Percentiles rank a stretch among this genome's conserved stretches.
phyloP scores from a whole-genome alignment of 768 basidiomycete genomes.

The Trametes cubensis region DNA sequence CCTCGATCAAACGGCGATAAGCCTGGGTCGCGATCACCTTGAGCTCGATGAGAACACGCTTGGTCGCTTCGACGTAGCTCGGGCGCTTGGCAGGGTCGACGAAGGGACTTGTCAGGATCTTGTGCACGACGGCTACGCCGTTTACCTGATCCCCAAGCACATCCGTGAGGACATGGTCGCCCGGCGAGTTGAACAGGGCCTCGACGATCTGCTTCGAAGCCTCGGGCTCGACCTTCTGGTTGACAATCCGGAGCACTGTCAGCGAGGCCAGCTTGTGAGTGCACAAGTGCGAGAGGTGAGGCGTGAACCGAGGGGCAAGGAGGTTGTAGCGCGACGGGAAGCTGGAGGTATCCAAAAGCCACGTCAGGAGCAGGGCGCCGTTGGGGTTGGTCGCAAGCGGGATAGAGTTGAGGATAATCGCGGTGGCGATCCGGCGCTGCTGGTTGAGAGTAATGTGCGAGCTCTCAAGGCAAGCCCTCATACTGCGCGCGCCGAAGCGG shows the following conservation, averaged over 20 bases:
- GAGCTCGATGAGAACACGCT: conserved; percentile 85
- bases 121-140: conserved; percentile 90
- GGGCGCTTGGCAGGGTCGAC: conserved; percentile 72
- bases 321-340: conserved; percentile 96
- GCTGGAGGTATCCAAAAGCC: conserved; percentile 93
- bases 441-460: conserved; percentile 85
- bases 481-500: conserved; percentile 95
- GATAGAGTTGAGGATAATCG: conserved; percentile 95
- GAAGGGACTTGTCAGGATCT: conserved; percentile 87
- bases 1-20: conserved; percentile 90
- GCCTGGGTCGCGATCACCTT: conserved; percentile 95
- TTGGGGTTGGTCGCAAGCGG: conserved; percentile 98
- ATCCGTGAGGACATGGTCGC: conserved; percentile 90
- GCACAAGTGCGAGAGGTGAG: conserved; percentile 95
- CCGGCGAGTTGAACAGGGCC: conserved; percentile 86
- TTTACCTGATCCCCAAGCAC: conserved; percentile 96
- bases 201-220: conserved; percentile 87
- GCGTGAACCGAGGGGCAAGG: conserved; percentile 93
- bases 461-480: conserved; percentile 95
- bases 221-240: conserved; percentile 91
- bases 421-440: conserved; percentile 92
- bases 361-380: conserved; percentile 92
- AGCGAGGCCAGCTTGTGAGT: conserved; percentile 97
- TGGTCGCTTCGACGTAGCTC: conserved; percentile 81
- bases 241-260: conserved; percentile 93